Evolutionary conservation across 2,329 filamentous ascomycete species (phyloP).

Genomic region (Pseudogymnoascus sp.): DNA sequence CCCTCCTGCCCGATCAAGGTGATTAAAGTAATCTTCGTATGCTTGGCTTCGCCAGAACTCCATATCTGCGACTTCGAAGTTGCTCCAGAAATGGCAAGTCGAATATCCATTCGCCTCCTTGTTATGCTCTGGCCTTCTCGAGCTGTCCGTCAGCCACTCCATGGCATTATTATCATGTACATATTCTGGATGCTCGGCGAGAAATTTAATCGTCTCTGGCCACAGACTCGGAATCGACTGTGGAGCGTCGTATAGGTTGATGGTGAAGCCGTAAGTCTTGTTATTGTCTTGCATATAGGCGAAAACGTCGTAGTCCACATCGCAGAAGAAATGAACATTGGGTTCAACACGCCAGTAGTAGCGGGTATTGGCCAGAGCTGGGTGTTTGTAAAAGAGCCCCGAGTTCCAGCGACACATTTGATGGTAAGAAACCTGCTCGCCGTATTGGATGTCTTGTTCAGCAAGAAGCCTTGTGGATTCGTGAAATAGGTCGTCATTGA

Average conservation of each 20-base stretch:
- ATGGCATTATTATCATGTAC: constrained; percentile 78
- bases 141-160: constrained; percentile 75
- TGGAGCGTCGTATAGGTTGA: constrained; percentile 91
- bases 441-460: constrained; percentile 85
- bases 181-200: constrained; percentile 76
- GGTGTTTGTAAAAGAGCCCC: constrained; percentile 95
- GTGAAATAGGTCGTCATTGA: constrained; percentile 75
- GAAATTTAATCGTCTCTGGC: constrained; percentile 91
- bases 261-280: constrained; percentile 98
- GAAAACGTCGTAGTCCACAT: constrained; percentile 97
- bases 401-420: constrained; percentile 99
- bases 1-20: constrained; percentile 85
- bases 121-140: constrained; percentile 71
- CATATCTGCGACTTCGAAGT: constrained; percentile 95
- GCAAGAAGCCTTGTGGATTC: constrained; percentile 78
- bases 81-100: constrained; percentile 98
- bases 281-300: constrained; percentile 97
- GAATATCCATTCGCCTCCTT: constrained; percentile 83
- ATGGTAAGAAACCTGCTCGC: constrained; percentile 82
- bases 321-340: constrained; percentile 98
- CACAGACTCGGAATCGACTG: constrained; percentile 80
- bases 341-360: constrained; percentile 99
- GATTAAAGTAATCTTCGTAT: constrained; percentile 94
- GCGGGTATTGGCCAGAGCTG: constrained; percentile 69
- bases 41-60: constrained; percentile 82